Conservation (phyloP, 2,329 filamentous ascomycete genomes). For the Periconia sp. region DNA sequence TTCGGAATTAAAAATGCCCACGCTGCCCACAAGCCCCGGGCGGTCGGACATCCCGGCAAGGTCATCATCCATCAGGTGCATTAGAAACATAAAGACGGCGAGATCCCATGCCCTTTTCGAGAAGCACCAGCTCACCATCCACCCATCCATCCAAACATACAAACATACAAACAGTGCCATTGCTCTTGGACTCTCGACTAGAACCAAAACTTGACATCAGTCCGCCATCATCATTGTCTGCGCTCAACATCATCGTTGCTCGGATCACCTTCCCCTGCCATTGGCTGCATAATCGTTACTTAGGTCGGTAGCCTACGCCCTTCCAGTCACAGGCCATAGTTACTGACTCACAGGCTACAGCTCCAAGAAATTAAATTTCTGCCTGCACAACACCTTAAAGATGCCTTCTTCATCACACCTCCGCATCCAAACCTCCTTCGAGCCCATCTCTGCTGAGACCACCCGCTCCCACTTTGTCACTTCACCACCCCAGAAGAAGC, state of each 20-base stretch:
- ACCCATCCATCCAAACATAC: not conserved
- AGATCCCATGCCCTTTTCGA: no score
- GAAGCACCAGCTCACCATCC: not conserved
- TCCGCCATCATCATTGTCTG: not conserved
- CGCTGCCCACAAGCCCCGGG: no score
- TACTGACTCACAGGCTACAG: conserved; percentile 50
- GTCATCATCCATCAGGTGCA: no score
- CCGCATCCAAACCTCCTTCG: conserved; percentile 49
- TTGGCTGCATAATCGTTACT: conserved; percentile 30
- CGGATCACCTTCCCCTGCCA: conserved; percentile 36
- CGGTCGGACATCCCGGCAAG: no score
- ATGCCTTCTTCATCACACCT: conserved; percentile 54
- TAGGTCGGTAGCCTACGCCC: conserved; percentile 35
- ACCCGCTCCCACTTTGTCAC: conserved; percentile 47
- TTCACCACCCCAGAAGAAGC: conserved; percentile 57
- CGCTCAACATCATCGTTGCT: conserved; percentile 4
- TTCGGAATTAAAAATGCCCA: no score
- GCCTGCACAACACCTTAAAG: conserved; percentile 23
- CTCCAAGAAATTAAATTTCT: conserved; percentile 33
- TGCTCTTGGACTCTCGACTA: not conserved
- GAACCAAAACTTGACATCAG: not conserved
- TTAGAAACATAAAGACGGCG: no score
- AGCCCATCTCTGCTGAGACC: conserved; percentile 49
- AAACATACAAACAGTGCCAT: no score
- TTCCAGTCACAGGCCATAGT: conserved; percentile 47